These are phyloP conservation scores for Nannizzia gypsea DNA, from an alignment of 2,329 filamentous ascomycete genomes.

Conservation along the genomic window DNA sequence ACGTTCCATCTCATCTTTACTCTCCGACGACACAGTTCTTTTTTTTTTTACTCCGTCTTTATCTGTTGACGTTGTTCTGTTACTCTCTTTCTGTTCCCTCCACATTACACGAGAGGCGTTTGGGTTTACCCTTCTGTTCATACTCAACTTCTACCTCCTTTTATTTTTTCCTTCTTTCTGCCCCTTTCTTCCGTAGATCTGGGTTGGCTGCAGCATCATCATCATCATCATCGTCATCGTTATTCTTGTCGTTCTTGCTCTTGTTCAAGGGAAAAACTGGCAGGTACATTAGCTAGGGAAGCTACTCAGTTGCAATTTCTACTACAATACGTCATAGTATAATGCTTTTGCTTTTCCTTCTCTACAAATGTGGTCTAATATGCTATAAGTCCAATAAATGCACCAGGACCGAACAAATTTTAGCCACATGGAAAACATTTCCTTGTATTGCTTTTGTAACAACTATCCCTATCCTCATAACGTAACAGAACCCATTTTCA, in stretches of 20 bases:
- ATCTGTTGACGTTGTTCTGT: not conserved
- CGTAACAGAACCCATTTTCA: not conserved
- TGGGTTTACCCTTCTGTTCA: not conserved
- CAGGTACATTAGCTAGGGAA: not conserved
- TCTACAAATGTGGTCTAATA: constrained; percentile 3
- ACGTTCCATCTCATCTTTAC: not conserved
- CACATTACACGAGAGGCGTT: not conserved
- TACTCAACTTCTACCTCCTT: not conserved
- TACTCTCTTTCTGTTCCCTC: not conserved
- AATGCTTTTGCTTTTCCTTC: not conserved
- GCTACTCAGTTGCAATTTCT: not conserved
- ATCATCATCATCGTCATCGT: no score
- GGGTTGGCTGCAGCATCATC: not conserved
- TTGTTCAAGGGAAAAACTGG: not conserved
- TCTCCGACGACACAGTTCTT: not conserved
- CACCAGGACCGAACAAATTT: constrained; percentile 2
- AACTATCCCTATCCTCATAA: not conserved
- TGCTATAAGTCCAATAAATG: not conserved
- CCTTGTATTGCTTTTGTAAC: not conserved
- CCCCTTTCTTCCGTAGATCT: not conserved
- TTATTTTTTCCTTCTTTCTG: not conserved
- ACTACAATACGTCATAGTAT: not conserved
- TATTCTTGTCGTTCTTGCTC: not conserved
- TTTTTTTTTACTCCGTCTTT: not conserved
- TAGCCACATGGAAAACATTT: not conserved